Evolutionary conservation across 345 rosid genomes (phyloP).

Genomic region (Mercurialis annua): DNA sequence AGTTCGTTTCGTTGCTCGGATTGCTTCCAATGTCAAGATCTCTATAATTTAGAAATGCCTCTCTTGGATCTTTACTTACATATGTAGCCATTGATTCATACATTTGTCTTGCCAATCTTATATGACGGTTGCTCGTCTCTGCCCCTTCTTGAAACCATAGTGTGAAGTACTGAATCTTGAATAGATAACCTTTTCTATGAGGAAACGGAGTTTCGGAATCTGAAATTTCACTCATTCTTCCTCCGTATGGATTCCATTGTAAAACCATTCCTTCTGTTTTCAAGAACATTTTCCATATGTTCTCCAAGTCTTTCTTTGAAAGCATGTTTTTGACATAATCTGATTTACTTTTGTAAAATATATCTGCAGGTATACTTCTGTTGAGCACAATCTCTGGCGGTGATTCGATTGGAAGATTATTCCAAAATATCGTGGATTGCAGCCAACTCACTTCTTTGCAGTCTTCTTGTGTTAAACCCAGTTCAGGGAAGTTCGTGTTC

Average conservation of each 20-base stretch:
- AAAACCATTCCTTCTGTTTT: conserved; percentile 23
- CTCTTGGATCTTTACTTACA: conserved; percentile 44
- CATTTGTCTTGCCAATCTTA: conserved; percentile 38
- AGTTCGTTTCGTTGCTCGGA: conserved; percentile 29
- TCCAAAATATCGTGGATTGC: conserved; percentile 30
- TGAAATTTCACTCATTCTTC: conserved; percentile 41
- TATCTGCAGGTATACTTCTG: conserved; percentile 6
- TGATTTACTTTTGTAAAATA: conserved; percentile 34
- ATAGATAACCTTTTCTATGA: conserved; percentile 48
- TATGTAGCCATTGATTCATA: conserved; percentile 44
- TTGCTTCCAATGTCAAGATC: conserved; percentile 61
- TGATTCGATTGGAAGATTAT: conserved; percentile 21
- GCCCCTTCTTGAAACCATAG: conserved; percentile 26
- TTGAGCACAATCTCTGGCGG: conserved; percentile 14
- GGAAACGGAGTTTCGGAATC: conserved; percentile 43
- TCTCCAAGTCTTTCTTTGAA: conserved; percentile 26
- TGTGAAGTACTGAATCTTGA: conserved; percentile 36
- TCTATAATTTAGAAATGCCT: conserved; percentile 50
- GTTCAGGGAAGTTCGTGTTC: conserved; percentile 30
- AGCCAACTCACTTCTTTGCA: conserved; percentile 59
- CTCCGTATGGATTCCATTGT: conserved; percentile 51
- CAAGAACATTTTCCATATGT: conserved; percentile 30
- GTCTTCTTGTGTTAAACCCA: conserved; percentile 31
- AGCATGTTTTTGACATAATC: conserved; percentile 50
- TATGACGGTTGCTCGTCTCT: conserved; percentile 16